Evolutionary conservation across 768 basidiomycete genomes (phyloP).

Genomic region (Candolleomyces aberdarensis): DNA sequence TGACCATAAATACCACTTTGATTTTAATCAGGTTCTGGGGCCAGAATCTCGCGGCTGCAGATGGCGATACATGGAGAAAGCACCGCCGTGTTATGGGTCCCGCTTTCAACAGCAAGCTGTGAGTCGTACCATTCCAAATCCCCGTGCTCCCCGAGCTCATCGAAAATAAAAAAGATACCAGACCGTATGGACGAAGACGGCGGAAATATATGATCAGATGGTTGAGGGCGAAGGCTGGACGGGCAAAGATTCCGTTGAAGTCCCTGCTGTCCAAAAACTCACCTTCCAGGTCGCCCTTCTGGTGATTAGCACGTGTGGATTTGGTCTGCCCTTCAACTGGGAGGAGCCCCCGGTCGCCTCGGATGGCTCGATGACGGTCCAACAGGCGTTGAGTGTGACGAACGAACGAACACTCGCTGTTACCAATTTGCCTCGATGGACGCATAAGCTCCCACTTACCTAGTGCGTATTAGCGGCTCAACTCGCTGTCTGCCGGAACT

Average conservation of each 20-base stretch:
- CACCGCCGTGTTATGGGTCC: slow-evolving; percentile 44
- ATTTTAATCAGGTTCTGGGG: slow-evolving; percentile 37
- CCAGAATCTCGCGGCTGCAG: slow-evolving; percentile 39
- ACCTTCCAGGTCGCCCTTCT: slow-evolving; percentile 43
- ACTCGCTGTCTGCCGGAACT: neutral
- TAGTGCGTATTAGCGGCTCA: slow-evolving; percentile 19
- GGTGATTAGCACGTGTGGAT: slow-evolving; percentile 43
- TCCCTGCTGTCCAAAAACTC: slow-evolving; percentile 29
- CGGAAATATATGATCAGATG: slow-evolving; percentile 38
- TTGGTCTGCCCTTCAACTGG: slow-evolving; percentile 45
- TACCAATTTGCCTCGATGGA: slow-evolving; percentile 34
- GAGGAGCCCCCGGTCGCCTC: slow-evolving; percentile 30
- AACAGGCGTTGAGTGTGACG: slow-evolving; percentile 34
- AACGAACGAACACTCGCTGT: slow-evolving; percentile 24
- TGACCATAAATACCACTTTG: neutral
- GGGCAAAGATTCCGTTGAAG: slow-evolving; percentile 21
- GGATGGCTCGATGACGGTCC: slow-evolving; percentile 36
- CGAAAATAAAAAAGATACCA: slow-evolving; percentile 28
- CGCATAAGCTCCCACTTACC: slow-evolving; percentile 31
- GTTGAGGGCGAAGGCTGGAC: slow-evolving; percentile 33
- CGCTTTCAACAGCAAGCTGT: slow-evolving; percentile 42
- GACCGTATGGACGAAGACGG: slow-evolving; percentile 38
- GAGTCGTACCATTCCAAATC: slow-evolving; percentile 1
- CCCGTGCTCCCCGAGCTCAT: neutral
- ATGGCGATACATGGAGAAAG: slow-evolving; percentile 42